A percentile compares a stretch with the other conserved stretches of the same genome.
Conservation (phyloP, 1,139 yeast genomes). For the Debaryomyces fabryi region DNA sequence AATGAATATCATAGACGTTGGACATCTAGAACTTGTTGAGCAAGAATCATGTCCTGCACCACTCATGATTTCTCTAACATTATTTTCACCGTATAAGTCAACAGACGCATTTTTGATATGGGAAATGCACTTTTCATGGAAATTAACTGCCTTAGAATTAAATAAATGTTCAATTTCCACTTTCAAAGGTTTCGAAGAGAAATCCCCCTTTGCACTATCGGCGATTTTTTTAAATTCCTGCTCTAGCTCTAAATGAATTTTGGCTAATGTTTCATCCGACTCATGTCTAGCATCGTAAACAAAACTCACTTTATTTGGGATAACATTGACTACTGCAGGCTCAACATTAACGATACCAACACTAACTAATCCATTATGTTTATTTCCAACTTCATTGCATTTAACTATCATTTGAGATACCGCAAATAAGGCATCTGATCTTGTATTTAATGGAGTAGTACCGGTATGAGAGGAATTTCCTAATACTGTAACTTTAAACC, state of each 20-base stretch:
- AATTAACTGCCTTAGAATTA: constrained; percentile 58
- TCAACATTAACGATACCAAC: constrained; percentile 60
- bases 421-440: constrained; percentile 65
- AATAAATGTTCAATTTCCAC: constrained; percentile 45
- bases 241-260: constrained; percentile 43
- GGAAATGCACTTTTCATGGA: constrained; percentile 50
- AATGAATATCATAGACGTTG: constrained; percentile 75
- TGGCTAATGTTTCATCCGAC: constrained; percentile 44
- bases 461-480: constrained; percentile 77
- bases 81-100: constrained; percentile 47
- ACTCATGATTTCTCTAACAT: constrained; percentile 52
- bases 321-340: constrained; percentile 68
- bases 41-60: constrained; percentile 82
- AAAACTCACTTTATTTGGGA: constrained; percentile 62
- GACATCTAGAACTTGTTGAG: constrained; percentile 54
- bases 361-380: constrained; percentile 56
- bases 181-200: constrained; percentile 17
- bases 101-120: constrained; percentile 56
- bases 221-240: constrained; percentile 28
- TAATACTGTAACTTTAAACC: constrained; percentile 56
- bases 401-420: constrained; percentile 57
- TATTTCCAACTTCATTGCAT: constrained; percentile 58
- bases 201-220: not conserved
- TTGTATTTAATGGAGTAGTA: constrained; percentile 65
- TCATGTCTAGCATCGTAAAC: constrained; percentile 62